phyloP scores from a whole-genome alignment of 1,139 yeast genomes.

The Yamadazyma conglobata region DNA sequence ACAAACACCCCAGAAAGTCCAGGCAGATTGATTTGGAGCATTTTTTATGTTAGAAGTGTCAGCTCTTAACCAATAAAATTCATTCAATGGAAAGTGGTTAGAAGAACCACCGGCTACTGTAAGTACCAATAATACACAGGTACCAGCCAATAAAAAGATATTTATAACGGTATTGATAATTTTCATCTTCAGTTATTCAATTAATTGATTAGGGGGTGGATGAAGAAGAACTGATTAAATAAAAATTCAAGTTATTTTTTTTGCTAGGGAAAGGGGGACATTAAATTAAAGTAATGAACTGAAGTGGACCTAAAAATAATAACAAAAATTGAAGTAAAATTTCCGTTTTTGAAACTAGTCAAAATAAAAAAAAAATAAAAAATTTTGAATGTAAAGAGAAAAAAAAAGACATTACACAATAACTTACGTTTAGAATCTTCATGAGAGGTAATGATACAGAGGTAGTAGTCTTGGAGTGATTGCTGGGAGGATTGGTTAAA shows the following conservation, averaged over 20 bases:
- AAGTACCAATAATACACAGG: constrained; percentile 57
- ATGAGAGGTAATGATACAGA: too few relatives aligned
- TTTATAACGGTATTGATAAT: constrained; percentile 32
- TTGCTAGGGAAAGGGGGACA: constrained; percentile 7
- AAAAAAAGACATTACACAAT: too few relatives aligned
- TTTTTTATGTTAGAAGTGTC: constrained; percentile 55
- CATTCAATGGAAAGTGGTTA: constrained; percentile 55
- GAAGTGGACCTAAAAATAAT: constrained; percentile 1
- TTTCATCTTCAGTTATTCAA: constrained; percentile 24
- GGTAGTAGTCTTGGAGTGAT: too few relatives aligned
- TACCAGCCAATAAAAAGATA: constrained; percentile 45
- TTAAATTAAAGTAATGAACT: constrained; percentile 7
- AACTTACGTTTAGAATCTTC: too few relatives aligned
- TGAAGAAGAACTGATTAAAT: neutral
- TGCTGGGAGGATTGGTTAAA: too few relatives aligned
- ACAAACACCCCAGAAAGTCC: constrained; percentile 87
- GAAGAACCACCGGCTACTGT: constrained; percentile 67
- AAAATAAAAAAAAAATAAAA: too few relatives aligned
- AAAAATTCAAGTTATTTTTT: constrained; percentile 3
- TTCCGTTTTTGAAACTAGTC: constrained; percentile 11
- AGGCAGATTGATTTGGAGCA: constrained; percentile 56
- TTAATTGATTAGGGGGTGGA: neutral
- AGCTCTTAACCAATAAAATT: constrained; percentile 69
- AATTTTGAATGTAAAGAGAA: too few relatives aligned
- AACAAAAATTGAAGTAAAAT: constrained; percentile 6